Evolutionary conservation across 148 eudicot species (phyloP).

Genomic region (Hydrangea macrophylla): DNA sequence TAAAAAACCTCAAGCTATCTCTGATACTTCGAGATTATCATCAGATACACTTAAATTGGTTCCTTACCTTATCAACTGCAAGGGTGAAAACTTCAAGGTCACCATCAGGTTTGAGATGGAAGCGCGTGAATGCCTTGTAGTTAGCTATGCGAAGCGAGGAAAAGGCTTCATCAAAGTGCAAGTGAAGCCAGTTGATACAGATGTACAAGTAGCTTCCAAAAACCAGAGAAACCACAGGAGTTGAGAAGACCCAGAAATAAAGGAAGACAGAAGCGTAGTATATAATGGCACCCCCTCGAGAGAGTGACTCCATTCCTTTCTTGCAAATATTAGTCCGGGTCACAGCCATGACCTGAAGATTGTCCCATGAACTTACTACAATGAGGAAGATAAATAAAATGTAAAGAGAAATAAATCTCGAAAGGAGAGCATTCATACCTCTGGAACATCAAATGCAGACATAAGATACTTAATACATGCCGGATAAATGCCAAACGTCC

Average conservation of each 20-base stretch:
- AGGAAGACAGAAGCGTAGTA: constrained; percentile 97
- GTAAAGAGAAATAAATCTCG: background rate
- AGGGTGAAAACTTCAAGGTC: constrained; percentile 92
- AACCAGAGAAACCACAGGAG: constrained; percentile 93
- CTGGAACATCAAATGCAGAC: constrained; percentile 99
- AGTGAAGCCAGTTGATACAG: constrained; percentile 93
- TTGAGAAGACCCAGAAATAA: constrained; percentile 96
- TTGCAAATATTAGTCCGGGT: constrained; percentile 89
- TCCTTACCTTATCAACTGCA: constrained; percentile 90
- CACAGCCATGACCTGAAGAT: constrained; percentile 89
- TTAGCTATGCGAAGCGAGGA: constrained; percentile 96
- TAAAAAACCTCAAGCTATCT: too few relatives aligned
- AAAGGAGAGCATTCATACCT: constrained; percentile 41
- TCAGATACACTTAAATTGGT: background rate
- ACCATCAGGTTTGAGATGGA: constrained; percentile 66
- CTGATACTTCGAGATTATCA: too few relatives aligned
- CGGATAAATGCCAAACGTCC: constrained; percentile 98
- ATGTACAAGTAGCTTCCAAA: constrained; percentile 95
- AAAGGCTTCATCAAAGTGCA: constrained; percentile 99
- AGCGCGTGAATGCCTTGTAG: constrained; percentile 94
- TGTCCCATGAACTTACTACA: constrained; percentile 1
- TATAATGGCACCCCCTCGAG: constrained; percentile 72
- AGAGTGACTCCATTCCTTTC: constrained; percentile 71
- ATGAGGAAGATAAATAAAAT: background rate
- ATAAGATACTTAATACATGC: constrained; percentile 98